These are phyloP conservation scores for Pseudogymnoascus sp. DNA, from an alignment of 2,329 filamentous ascomycete genomes.

Conservation along the genomic window DNA sequence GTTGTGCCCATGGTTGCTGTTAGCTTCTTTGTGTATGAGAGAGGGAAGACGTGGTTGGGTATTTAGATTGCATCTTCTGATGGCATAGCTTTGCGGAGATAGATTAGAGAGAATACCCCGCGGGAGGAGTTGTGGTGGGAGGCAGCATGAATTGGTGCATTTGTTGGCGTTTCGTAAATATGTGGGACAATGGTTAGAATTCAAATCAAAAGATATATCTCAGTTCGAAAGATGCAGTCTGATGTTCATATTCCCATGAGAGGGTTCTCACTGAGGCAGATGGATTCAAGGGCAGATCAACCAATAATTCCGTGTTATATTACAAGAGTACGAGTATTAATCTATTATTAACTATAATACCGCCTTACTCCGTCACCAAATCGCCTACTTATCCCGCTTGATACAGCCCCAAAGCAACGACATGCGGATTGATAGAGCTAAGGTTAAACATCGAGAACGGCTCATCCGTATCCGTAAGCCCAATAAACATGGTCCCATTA, in stretches of 20 bases:
- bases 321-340: slow-evolving; percentile 2
- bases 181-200: background rate
- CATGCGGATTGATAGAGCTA: slow-evolving; percentile 65
- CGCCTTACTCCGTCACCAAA: background rate
- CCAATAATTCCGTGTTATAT: background rate
- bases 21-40: slow-evolving; percentile 59
- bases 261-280: background rate
- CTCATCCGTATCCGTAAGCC: slow-evolving; percentile 61
- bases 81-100: background rate
- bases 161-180: background rate
- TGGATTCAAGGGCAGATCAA: background rate
- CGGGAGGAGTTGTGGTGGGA: slow-evolving; percentile 2
- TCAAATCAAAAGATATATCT: background rate
- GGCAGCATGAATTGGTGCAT: slow-evolving; percentile 1
- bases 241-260: background rate
- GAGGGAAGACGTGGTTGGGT: slow-evolving; percentile 54
- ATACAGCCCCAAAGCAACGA: slow-evolving; percentile 65
- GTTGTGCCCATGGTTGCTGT: slow-evolving; percentile 80
- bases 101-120: slow-evolving; percentile 1
- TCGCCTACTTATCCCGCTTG: slow-evolving; percentile 58
- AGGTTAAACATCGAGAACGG: slow-evolving; percentile 72
- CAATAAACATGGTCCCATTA: slow-evolving; percentile 75
- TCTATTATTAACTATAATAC: slow-evolving; percentile 1
- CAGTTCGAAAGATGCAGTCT: background rate
- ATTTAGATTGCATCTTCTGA: slow-evolving; percentile 42